Conservation (phyloP, 768 basidiomycete species). For the Holtermanniella nyarrowii region DNA sequence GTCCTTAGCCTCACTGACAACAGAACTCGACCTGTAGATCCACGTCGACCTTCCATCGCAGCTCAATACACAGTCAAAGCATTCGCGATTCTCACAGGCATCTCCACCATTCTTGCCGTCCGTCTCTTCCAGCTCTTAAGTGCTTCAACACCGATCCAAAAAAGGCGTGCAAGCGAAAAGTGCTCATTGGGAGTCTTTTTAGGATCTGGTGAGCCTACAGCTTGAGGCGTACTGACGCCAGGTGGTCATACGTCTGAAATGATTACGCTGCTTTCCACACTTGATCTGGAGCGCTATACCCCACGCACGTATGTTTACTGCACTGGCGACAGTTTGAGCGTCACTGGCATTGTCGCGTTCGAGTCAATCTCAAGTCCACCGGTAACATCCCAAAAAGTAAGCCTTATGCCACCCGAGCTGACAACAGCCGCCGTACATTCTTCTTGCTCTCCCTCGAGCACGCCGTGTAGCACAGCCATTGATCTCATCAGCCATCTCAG, state of each 20-base stretch:
- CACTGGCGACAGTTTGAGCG: constrained; percentile 69
- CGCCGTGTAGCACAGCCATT: constrained; percentile 74
- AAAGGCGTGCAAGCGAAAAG: constrained; percentile 15
- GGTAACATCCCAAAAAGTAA: constrained; percentile 12
- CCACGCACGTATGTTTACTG: constrained; percentile 72
- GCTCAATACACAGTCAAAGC: not conserved
- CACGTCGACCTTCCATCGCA: too few relatives aligned
- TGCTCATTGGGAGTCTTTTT: constrained; percentile 71
- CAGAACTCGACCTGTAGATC: too few relatives aligned
- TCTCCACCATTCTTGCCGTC: not conserved
- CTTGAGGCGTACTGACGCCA: constrained; percentile 38
- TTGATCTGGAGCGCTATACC: constrained; percentile 66
- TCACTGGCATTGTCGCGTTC: constrained; percentile 55
- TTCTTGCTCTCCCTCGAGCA: constrained; percentile 73
- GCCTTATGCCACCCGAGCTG: constrained; percentile 6
- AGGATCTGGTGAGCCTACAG: constrained; percentile 63
- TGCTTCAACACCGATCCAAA: not conserved
- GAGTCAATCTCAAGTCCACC: constrained; percentile 44
- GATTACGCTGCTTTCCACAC: constrained; percentile 56
- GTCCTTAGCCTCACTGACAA: too few relatives aligned
- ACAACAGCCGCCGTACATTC: constrained; percentile 40
- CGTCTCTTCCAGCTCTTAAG: not conserved
- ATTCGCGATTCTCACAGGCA: not conserved
- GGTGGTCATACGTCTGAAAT: constrained; percentile 93
- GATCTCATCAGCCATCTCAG: constrained; percentile 58